phyloP scores from a whole-genome alignment of 2,329 filamentous ascomycete species.

The Madurella mycetomatis region DNA sequence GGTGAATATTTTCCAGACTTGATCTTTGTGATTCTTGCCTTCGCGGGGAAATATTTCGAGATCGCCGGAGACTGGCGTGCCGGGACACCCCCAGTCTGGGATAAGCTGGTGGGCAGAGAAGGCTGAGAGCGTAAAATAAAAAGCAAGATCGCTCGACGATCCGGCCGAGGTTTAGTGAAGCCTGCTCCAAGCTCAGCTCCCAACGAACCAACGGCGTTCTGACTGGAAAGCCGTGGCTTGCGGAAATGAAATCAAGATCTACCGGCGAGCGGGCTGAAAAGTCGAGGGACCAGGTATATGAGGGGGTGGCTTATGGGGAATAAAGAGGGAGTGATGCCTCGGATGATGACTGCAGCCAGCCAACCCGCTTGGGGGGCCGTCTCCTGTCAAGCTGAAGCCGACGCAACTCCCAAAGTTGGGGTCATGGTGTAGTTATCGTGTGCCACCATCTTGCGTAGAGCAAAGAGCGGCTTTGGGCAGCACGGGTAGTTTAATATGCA shows the following conservation, averaged over 20 bases:
- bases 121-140: not conserved
- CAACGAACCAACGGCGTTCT: conserved; percentile 10
- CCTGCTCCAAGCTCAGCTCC: not conserved
- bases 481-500: too few species aligned
- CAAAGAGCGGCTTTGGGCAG: conserved; percentile 5
- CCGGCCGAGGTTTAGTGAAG: not conserved
- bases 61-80: not conserved
- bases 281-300: conserved; percentile 8
- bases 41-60: not conserved
- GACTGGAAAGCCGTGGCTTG: conserved; percentile 16
- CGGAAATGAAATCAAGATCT: conserved; percentile 20
- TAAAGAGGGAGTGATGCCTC: conserved; percentile 4
- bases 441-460: conserved; percentile 7
- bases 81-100: not conserved
- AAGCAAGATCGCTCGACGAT: not conserved
- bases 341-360: conserved; percentile 10
- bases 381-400: not conserved
- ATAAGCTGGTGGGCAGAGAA: not conserved
- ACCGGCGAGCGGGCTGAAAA: conserved; percentile 5
- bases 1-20: conserved; percentile 1
- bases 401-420: not conserved
- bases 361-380: not conserved
- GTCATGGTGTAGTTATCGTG: not conserved
- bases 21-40: not conserved
- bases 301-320: conserved; percentile 18